Evolutionary conservation across 106 monocot species (phyloP), one percentile per base, ranked within the genome.

Genomic region (Triglochin maritima): DNA sequence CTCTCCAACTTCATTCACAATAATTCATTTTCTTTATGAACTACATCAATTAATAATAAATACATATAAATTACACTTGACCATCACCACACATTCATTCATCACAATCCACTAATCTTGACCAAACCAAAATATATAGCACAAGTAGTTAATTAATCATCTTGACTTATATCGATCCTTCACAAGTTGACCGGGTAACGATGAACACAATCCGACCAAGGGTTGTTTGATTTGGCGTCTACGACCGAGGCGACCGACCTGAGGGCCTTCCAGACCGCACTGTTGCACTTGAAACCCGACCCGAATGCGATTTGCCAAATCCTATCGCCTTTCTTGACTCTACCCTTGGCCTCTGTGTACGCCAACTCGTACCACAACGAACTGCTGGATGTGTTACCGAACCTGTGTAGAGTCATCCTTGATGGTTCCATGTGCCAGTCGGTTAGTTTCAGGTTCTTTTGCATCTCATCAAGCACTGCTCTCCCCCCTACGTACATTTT

Each of bases 361-460:
- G 67, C 74, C 4, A 84, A 77, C 71, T 84, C 84, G 80, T 89
- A 89, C 89, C 89, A 89, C 57, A 89, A 83, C 4, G 86, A 86
- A 69, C 89, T 89, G 86, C 83, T 83, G 6, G 86, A 86, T 9
- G 89, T 89, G 77, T 89, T 89, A 5, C 89, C 89, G 74, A 86
- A 89, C 50, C 89, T 80, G 68, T 89, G 89, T 49, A 89, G 76
- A 8, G 83, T 76, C 89, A 86, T 86, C 62, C 89, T 65, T 7
- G 89, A 86, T 15, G 89, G 78, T 79, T 89, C 89, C 49, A 89
- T 86, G 81, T 89, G 86, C 76, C 67, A 66, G 13, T 74, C 74
- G 17, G 49, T 7, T 10, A 92, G 85, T 9, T 63, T 55, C 47
- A 92, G 80, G 70, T 74, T 88, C 73, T 76, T 79, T 77, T 84